Evolutionary conservation across 1,284 basidiomycete genomes (phyloP).

Genomic region (Inonotus obliquus): DNA sequence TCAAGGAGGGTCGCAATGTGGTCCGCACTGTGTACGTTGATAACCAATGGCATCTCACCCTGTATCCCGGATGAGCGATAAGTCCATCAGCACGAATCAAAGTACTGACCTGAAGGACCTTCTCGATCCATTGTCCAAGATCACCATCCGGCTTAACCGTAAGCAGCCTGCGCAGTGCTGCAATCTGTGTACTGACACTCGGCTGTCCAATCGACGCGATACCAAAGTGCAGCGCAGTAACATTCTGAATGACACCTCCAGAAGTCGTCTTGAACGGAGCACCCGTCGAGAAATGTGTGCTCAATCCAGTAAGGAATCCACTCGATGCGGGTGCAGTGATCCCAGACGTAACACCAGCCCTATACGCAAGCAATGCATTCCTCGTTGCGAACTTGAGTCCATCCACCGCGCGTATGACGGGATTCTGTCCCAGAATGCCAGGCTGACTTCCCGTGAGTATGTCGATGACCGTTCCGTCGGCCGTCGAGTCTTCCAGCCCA

Average conservation of each 20-base stretch:
- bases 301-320: slow-evolving; percentile 63
- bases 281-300: slow-evolving; percentile 59
- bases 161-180: slow-evolving; percentile 43
- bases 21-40: slow-evolving; percentile 69
- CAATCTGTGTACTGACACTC: slow-evolving; percentile 50
- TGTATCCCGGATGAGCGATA: slow-evolving; percentile 6
- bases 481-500: slow-evolving; percentile 56
- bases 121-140: slow-evolving; percentile 45
- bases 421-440: slow-evolving; percentile 45
- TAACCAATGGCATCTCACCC: slow-evolving; percentile 56
- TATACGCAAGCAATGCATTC: slow-evolving; percentile 64
- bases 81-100: not conserved
- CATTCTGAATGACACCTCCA: slow-evolving; percentile 63
- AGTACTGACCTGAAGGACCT: slow-evolving; percentile 49
- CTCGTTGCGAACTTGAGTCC: slow-evolving; percentile 68
- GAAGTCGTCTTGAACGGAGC: slow-evolving; percentile 59
- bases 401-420: slow-evolving; percentile 64
- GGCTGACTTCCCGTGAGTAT: slow-evolving; percentile 41
- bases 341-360: slow-evolving; percentile 53
- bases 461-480: slow-evolving; percentile 59
- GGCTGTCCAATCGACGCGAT: slow-evolving; percentile 44
- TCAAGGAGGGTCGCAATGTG: slow-evolving; percentile 70
- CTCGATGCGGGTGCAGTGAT: slow-evolving; percentile 56
- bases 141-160: slow-evolving; percentile 40
- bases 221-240: slow-evolving; percentile 68